Evolutionary conservation across 371 early-diverging fungal genomes (phyloP).

Genomic region (Mucor saturninus): DNA sequence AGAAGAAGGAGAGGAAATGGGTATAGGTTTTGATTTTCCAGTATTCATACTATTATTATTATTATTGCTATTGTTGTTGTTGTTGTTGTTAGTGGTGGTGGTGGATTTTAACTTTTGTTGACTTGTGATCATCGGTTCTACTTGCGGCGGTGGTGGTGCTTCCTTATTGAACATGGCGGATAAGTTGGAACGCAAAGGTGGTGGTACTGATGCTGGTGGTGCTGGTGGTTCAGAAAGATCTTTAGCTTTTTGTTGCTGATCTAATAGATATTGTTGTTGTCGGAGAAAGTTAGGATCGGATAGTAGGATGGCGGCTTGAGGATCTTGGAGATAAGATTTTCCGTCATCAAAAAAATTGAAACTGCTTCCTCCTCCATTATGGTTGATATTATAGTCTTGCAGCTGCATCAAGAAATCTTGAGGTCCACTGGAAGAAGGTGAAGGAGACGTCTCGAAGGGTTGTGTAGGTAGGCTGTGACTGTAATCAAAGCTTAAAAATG

Average conservation of each 20-base stretch:
- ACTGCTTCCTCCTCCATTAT: background rate
- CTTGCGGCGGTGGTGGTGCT: conserved; percentile 1
- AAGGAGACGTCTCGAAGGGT: conserved; percentile 5
- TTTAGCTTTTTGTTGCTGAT: conserved; percentile 15
- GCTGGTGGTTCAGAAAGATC: no score
- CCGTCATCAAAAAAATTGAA: conserved; percentile 5
- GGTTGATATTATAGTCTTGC: conserved; percentile 1
- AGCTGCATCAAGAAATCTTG: conserved; percentile 12
- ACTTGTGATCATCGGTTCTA: conserved; percentile 10
- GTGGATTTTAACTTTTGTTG: conserved; percentile 9
- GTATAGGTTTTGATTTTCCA: conserved; percentile 19
- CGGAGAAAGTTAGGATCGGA: conserved; percentile 35
- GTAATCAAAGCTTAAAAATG: conserved; percentile 19
- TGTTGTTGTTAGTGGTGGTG: background rate
- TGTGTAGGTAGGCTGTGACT: conserved; percentile 20
- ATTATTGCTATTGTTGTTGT: background rate
- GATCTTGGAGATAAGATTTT: conserved; percentile 1
- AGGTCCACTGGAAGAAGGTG: conserved; percentile 7
- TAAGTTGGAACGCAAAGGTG: conserved; percentile 12
- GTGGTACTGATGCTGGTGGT: no score
- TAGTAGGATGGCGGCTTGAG: conserved; percentile 31
- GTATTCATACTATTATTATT: conserved; percentile 4
- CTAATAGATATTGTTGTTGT: conserved; percentile 35
- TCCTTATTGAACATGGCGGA: conserved; percentile 31
- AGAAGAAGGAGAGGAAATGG: conserved; percentile 18